Percentiles rank a stretch among this genome's conserved stretches.
Conservation (phyloP, 805 yeast genomes). For the Wickerhamiella cacticola region DNA sequence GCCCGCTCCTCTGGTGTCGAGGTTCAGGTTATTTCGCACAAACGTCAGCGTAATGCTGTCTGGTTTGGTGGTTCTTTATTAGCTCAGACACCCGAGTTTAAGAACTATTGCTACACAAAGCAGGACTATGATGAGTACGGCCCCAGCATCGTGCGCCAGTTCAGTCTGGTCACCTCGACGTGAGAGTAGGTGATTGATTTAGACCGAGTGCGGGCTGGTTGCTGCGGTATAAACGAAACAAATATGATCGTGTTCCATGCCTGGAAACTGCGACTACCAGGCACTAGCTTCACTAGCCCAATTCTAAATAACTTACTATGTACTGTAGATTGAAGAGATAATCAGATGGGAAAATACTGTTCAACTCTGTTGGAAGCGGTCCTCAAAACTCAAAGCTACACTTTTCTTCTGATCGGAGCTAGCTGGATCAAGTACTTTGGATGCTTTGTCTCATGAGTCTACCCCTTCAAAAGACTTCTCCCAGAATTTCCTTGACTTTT, state of each 20-base stretch:
- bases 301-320: conserved; percentile 1
- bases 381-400: too few relatives aligned
- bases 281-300: too few relatives aligned
- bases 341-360: too few relatives aligned
- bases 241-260: too few relatives aligned
- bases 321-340: conserved; percentile 4
- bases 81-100: conserved; percentile 95
- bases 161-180: conserved; percentile 54
- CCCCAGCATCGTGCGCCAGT: conserved; percentile 94
- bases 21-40: conserved; percentile 92
- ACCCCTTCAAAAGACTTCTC: conserved; percentile 24
- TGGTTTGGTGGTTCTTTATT: conserved; percentile 98
- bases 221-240: too few relatives aligned
- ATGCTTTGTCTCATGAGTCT: not conserved
- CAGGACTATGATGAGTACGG: conserved; percentile 96
- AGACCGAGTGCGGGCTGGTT: too few relatives aligned
- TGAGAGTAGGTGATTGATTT: too few relatives aligned
- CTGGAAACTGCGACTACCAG: too few relatives aligned
- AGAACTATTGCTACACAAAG: conserved; percentile 92
- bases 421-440: too few relatives aligned
- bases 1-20: conserved; percentile 84
- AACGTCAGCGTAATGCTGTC: conserved; percentile 95
- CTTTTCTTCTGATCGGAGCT: too few relatives aligned
- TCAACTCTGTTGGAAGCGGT: too few relatives aligned
- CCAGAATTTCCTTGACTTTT: conserved; percentile 30